Evolutionary conservation across 129 eudicot genomes (phyloP), one percentile per base, ranked within the genome.

Genomic region (Flaveria ramosissima): DNA sequence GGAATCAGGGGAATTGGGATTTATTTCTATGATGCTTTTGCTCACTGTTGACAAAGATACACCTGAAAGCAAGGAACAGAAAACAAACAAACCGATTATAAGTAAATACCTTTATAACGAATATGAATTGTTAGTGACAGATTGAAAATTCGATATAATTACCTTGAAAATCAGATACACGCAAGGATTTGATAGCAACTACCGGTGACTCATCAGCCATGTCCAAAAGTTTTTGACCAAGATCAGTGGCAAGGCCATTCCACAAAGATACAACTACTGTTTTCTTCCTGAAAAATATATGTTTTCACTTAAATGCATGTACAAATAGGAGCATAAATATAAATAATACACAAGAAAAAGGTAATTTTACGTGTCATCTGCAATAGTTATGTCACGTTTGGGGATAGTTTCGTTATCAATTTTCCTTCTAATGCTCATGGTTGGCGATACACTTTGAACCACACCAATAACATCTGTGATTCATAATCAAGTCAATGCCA

Each of bases 401-500:
- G 96, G 89, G 42, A 91, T 61, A 4, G 79, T 72, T 62, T 94
- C 97, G 8, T 89, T 88, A 67, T 94, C 86, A 57, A 77, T 86
- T 78, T 94, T 94, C 81, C 99, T 80, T 20, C 93, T 83, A 77
- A 94, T 91, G 78, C 97, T 94, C 93, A 88, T 73, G 46, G 96
- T 94, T 16, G 97, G 92, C 39, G 99, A 88, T 48, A 94, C 99
- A 83, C 70, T 87, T 84, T 89, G 92, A 71, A 94, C 96, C 30
- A 91, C 99, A n/a, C 99, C 99, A 77, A 94, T 88, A 52, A 94
- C 90, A 94, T 94, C 98, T 94, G 78, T 41, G 74, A 81, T 55
- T 52, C 12, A 67, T 53, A 30, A 13, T 27, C 19, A 61, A 24
- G 41, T 59, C 32, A 59, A 23, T 2, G 36, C 16, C 64, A 61